A percentile compares a stretch with the other conserved stretches of the same genome.
Conservation (phyloP, 2,329 filamentous ascomycete species). For the Penicillium decumbens region DNA sequence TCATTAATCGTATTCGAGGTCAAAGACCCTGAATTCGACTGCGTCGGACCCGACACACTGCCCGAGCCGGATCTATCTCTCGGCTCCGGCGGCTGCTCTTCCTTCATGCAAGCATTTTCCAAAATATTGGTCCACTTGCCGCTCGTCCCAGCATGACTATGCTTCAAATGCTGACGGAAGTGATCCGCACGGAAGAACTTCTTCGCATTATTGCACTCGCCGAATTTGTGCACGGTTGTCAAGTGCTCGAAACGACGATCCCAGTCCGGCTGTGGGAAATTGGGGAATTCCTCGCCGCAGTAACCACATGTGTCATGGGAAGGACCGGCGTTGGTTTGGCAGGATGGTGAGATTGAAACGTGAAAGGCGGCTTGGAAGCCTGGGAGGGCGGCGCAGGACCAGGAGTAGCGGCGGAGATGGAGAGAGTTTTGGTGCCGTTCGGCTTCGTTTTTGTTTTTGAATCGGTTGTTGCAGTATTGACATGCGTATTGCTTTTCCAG, state of each 20-base stretch:
- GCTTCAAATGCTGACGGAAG: constrained; percentile 96
- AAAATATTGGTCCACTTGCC: constrained; percentile 99
- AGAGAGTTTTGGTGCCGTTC: constrained; percentile 94
- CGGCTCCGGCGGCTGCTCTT: constrained; percentile 53
- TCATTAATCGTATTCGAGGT: constrained; percentile 29
- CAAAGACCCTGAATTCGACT: constrained; percentile 15
- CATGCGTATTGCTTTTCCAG: constrained; percentile 96
- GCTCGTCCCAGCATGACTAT: constrained; percentile 91
- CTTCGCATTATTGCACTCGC: constrained; percentile 96
- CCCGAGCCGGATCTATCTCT: constrained; percentile 8
- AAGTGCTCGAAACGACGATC: constrained; percentile 80
- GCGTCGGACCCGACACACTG: constrained; percentile 1
- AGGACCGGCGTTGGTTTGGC: constrained; percentile 34
- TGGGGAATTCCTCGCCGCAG: constrained; percentile 88
- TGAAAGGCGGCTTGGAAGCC: constrained; percentile 81
- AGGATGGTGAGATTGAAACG: constrained; percentile 56
- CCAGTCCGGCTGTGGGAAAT: constrained; percentile 73
- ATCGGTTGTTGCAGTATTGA: constrained; percentile 85
- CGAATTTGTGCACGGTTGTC: constrained; percentile 89
- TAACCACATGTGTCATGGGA: constrained; percentile 78
- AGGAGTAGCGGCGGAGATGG: constrained; percentile 86
- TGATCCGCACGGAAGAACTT: constrained; percentile 98
- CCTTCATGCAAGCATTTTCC: constrained; percentile 94
- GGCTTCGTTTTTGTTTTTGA: constrained; percentile 98
- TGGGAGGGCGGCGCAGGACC: constrained; percentile 85